A percentile compares a stretch with the other conserved stretches of the same genome.
Conservation (phyloP, 202 grass and related monocot species). For the Zizania palustris region DNA sequence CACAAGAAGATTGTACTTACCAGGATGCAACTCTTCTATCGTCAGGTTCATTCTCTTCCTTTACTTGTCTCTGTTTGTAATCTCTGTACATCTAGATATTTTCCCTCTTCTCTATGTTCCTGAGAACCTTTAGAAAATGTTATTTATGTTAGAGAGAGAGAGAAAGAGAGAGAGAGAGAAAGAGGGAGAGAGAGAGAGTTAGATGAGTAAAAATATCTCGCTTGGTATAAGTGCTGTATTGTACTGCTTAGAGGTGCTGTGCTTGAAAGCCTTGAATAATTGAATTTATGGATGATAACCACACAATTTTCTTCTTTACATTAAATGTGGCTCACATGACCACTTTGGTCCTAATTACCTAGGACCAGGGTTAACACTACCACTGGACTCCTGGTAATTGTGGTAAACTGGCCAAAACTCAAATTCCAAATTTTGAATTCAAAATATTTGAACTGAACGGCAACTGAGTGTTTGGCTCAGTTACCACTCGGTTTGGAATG, state of each 20-base stretch:
- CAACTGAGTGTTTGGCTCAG: too few relatives aligned
- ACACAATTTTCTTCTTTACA: not conserved
- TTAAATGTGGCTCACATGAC: not conserved
- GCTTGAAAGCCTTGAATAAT: too few relatives aligned
- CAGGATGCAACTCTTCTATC: constrained; percentile 75
- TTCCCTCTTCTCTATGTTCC: not conserved
- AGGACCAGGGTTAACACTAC: too few relatives aligned
- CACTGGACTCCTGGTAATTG: too few relatives aligned
- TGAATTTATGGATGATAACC: not conserved
- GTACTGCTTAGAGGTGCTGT: not conserved
- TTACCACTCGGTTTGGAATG: too few relatives aligned
- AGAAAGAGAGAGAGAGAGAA: not conserved
- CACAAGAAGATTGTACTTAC: constrained; percentile 85
- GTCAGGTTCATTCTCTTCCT: constrained; percentile 59
- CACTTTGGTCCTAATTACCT: not conserved
- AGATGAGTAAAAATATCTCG: too few relatives aligned
- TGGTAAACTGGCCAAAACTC: too few relatives aligned
- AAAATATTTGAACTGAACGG: too few relatives aligned
- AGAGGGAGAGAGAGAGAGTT: not conserved
- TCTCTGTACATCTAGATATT: not conserved
- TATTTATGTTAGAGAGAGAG: constrained; percentile 2
- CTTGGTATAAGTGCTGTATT: not conserved
- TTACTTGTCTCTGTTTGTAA: constrained; percentile 16
- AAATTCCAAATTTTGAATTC: too few relatives aligned
- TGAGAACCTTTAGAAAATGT: not conserved